These are phyloP conservation scores for Daucus carota DNA, from an alignment of 129 eudicot species.

Conservation along the genomic window DNA sequence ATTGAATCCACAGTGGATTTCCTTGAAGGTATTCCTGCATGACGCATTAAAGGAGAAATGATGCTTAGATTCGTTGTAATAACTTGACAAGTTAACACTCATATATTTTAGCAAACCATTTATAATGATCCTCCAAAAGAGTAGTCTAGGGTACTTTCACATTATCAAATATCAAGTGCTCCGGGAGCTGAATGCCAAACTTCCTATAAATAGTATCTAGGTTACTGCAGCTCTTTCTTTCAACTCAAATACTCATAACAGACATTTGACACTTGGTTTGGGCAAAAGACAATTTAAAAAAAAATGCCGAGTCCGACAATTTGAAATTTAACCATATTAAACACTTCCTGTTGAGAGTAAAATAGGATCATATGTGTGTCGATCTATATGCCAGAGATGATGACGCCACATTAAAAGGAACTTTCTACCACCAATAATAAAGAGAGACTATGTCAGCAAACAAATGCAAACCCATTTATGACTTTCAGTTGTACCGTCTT, in stretches of 20 bases:
- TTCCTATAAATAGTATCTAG: background rate
- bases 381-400: background rate
- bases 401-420: background rate
- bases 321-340: background rate
- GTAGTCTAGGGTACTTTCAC: background rate
- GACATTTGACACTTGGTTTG: background rate
- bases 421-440: background rate
- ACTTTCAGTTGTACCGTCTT: background rate
- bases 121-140: background rate
- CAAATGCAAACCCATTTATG: too few relatives aligned
- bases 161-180: background rate
- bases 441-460: background rate
- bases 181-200: background rate
- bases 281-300: background rate
- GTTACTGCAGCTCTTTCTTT: background rate
- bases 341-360: background rate
- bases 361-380: background rate
- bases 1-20: constrained; percentile 83
- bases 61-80: constrained; percentile 31
- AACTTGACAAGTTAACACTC: background rate
- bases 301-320: too few relatives aligned
- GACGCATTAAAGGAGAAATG: background rate
- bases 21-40: constrained; percentile 97
- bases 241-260: background rate
- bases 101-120: background rate